Evolutionary conservation across 2,329 filamentous ascomycete genomes (phyloP), one percentile per base, ranked within the genome.

Genomic region (Pleoardoris graminearum): DNA sequence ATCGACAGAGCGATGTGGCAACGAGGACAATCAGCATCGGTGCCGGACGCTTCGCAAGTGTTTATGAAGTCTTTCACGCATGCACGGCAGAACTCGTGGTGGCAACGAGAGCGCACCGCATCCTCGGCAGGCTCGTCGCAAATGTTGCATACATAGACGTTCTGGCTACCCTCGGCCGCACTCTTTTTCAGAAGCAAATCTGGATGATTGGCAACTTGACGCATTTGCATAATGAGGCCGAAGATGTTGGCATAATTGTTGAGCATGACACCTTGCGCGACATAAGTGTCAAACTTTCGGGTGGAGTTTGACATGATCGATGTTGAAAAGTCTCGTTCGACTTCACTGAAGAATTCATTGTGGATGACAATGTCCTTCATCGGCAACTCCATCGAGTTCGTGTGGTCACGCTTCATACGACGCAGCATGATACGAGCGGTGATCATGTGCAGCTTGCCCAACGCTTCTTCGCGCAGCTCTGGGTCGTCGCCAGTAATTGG

Each of bases 181-280:
- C 59, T 70, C 76, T 94, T 97, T 77, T 93, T 95, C 56, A 97
- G 76, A 43, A 99, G 89, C 30, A 99, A 76, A 75, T 99, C 94
- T 0, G 94, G 94, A 69, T 99, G 94, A 61, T 99, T 94, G 7
- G 94, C 91, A 22, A 97, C 90, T 76, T 99, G 94, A 50, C 94
- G 88, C 93, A 99, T 97, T 74, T 96, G 92, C 91, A 97, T 97
- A 68, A 99, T 97, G 50, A 99, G 82, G 68, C 92, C 93, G 66
- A 99, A 99, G 60, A 99, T 97, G 72, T 99, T 99, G 77, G 94
- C 94, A 63, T 97, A 97, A 70, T 72, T 72, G 79, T 97, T 81
- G 46, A 99, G 82, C 74, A 99, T 85, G 17, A 97, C 93, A 77
- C 91, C 92, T 58, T 91, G 90, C 16, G 91, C 88, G 32, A 97